Base-by-base conservation (phyloP, 805 yeast genomes). In the Starmerella khaoyaiensis region DNA sequence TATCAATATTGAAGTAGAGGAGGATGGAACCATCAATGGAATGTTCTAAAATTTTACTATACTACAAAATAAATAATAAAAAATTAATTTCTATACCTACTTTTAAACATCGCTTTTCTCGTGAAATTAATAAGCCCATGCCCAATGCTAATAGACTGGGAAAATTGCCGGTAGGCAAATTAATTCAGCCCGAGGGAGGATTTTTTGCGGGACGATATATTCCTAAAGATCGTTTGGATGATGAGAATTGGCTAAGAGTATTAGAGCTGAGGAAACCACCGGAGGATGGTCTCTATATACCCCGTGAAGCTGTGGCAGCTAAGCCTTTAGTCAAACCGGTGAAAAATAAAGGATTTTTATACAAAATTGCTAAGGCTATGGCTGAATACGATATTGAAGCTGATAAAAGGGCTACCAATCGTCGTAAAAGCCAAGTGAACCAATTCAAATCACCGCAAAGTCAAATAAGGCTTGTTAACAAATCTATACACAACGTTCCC, bases 1-100 rank as follows among this genome's bases (percentile, higher is more conserved):
- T 67, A 84, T 87, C 94, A 81, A 86, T 55, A 94, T 87, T 41
- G 97, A 87, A 61, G 90, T 87, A 41, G 76, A 80, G 58, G 71
- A 67, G n/a, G 80, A 81, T 31, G 98, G 97, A 37, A 83, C 83
- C 52, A 86, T 87, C 49, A 93, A 83, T 52, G 97, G 97, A 22
- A 68, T 86, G 58, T 86, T 86, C 57, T 86, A 67, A n/a, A 11
- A 23, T 11, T 23, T n/a, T 23, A n/a, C 26, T n/a, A 11, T 23
- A 23, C n/a, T n/a, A n/a, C n/a, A n/a, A 32, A 11, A 8, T 30
- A 30, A 19, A 19, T 31, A 7, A 11, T 14, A 18, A 7, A 15
- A 29, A 19, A 29, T 6, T 28, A 28, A 9, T n/a, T 28, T 15
- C 26, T 23, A 11, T n/a, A n/a, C 21, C n/a, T n/a, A n/a, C n/a